Conservation (phyloP, 305 asterid species). For the Rubia tinctorum region DNA sequence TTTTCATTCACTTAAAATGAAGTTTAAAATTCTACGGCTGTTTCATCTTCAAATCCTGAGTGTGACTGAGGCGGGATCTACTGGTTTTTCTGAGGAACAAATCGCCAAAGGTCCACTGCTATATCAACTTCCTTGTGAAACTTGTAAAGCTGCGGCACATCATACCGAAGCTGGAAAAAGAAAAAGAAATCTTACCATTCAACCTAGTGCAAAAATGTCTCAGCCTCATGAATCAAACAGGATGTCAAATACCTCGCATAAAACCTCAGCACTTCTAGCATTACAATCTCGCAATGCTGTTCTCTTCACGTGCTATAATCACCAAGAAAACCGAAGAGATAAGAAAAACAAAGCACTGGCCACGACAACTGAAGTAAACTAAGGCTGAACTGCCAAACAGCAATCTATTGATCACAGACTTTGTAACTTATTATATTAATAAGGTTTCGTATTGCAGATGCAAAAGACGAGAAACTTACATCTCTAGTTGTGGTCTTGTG, state of each 20-base stretch:
- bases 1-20: conserved; percentile 1
- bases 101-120: conserved; percentile 93
- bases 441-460: conserved; percentile 9
- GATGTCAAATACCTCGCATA: conserved; percentile 64
- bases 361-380: not conserved
- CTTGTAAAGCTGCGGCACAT: conserved; percentile 86
- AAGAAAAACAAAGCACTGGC: not conserved
- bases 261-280: conserved; percentile 77
- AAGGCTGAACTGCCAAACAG: not conserved
- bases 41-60: not conserved
- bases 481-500: conserved; percentile 96
- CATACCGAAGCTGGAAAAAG: conserved; percentile 65
- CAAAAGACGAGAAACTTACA: conserved; percentile 36
- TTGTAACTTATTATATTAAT: not conserved
- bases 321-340: conserved; percentile 13
- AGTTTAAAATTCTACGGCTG: not conserved
- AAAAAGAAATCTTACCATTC: conserved; percentile 15
- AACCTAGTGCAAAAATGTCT: not conserved
- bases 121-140: conserved; percentile 97
- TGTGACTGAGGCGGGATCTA: not conserved
- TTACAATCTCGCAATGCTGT: conserved; percentile 69
- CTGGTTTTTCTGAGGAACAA: conserved; percentile 49
- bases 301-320: conserved; percentile 71
- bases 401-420: not conserved
- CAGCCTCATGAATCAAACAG: not conserved